Percentiles rank a stretch among this genome's conserved stretches.
Conservation (phyloP, 2,329 filamentous ascomycete species). For the Plenodomus biglobosus region DNA sequence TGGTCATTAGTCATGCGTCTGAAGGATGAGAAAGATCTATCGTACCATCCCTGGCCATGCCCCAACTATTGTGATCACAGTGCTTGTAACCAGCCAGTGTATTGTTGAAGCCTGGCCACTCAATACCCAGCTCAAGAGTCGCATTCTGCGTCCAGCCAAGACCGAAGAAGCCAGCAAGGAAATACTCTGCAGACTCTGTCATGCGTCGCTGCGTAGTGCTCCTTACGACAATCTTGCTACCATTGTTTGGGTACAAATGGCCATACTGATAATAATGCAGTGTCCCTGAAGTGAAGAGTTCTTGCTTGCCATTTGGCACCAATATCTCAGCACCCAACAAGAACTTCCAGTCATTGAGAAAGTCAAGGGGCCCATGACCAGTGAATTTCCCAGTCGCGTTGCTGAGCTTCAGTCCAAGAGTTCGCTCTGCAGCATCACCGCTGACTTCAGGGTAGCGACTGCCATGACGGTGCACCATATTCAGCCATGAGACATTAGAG, state of each 20-base stretch:
- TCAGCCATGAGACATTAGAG: conserved; percentile 68
- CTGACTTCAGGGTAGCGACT: conserved; percentile 68
- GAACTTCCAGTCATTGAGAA: conserved; percentile 70
- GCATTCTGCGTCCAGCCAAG: conserved; percentile 72
- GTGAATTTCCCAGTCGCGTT: conserved; percentile 57
- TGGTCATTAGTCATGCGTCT: conserved; percentile 6
- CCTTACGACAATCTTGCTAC: conserved; percentile 70
- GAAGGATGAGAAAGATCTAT: neutral
- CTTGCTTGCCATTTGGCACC: conserved; percentile 70
- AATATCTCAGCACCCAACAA: conserved; percentile 70
- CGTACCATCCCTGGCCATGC: conserved; percentile 53
- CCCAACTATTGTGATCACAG: conserved; percentile 62
- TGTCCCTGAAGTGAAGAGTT: conserved; percentile 70
- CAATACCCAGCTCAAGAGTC: conserved; percentile 72
- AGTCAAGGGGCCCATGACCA: conserved; percentile 62
- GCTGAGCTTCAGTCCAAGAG: conserved; percentile 59
- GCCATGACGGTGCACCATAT: conserved; percentile 74
- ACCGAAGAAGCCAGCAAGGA: conserved; percentile 77
- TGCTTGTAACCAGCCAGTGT: conserved; percentile 67
- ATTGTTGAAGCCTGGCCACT: conserved; percentile 66
- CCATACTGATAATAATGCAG: conserved; percentile 74
- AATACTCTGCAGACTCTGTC: conserved; percentile 76
- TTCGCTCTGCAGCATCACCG: conserved; percentile 56
- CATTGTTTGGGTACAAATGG: conserved; percentile 66
- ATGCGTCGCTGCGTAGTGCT: conserved; percentile 78